These are phyloP conservation scores for Petrea volubilis DNA, from an alignment of 257 asterid species.

Conservation along the genomic window DNA sequence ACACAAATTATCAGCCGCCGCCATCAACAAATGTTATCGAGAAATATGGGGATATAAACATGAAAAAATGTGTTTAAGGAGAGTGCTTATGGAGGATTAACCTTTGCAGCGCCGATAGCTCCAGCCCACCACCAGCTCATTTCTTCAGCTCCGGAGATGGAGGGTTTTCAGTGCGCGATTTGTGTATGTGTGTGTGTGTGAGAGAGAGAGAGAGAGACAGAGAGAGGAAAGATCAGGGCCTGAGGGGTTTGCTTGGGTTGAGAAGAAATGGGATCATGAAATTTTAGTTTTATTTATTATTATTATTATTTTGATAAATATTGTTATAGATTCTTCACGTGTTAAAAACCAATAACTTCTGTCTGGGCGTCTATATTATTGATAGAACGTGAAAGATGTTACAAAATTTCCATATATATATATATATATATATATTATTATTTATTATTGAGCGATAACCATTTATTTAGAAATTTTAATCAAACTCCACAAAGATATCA, in stretches of 20 bases:
- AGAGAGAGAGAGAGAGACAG: too few species aligned
- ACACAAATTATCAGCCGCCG: background rate
- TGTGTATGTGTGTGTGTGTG: background rate
- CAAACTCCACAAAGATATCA: too few species aligned
- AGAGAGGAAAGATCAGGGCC: background rate
- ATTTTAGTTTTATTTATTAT: background rate
- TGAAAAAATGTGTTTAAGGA: background rate
- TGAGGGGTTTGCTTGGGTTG: background rate
- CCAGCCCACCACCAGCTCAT: conserved; percentile 91
- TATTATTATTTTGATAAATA: background rate
- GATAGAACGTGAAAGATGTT: too few species aligned
- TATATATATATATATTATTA: too few species aligned
- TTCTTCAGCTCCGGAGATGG: background rate
- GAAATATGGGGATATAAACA: background rate
- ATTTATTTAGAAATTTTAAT: too few species aligned
- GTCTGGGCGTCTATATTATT: too few species aligned
- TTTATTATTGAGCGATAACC: too few species aligned
- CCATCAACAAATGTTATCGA: background rate
- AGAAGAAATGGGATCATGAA: background rate
- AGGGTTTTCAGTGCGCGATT: background rate
- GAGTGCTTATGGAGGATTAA: background rate
- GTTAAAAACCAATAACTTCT: too few species aligned
- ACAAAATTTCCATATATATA: too few species aligned
- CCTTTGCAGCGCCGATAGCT: conserved; percentile 76
- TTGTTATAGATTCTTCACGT: too few species aligned